phyloP scores from a whole-genome alignment of 1,284 basidiomycete species.

The Ceratorhiza oryzae-sativae region DNA sequence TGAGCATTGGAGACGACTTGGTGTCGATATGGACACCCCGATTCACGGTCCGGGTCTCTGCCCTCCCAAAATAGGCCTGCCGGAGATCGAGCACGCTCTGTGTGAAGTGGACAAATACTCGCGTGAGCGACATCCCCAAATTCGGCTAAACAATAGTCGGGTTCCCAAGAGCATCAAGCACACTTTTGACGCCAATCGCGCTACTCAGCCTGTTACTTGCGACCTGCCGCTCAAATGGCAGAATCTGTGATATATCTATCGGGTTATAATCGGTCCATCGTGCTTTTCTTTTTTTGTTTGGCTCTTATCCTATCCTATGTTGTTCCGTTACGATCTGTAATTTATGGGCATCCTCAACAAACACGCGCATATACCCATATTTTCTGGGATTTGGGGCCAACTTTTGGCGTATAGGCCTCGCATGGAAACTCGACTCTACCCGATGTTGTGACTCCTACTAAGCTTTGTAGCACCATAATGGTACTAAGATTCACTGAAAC shows the following conservation, averaged over 20 bases:
- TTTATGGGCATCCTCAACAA: too few relatives aligned
- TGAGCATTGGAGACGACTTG: conserved; percentile 60
- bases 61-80: conserved; percentile 47
- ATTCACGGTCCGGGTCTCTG: conserved; percentile 49
- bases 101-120: conserved; percentile 74
- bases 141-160: conserved; percentile 42
- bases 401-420: too few relatives aligned
- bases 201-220: neutral
- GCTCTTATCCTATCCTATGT: neutral
- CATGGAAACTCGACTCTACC: too few relatives aligned
- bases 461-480: too few relatives aligned
- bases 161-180: conserved; percentile 29
- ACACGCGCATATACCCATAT: too few relatives aligned
- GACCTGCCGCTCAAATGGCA: neutral
- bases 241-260: neutral
- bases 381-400: too few relatives aligned
- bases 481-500: too few relatives aligned
- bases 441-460: too few relatives aligned
- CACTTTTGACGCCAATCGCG: conserved; percentile 14
- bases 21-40: conserved; percentile 48
- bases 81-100: conserved; percentile 67
- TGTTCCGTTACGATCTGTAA: neutral
- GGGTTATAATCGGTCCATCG: neutral
- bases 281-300: neutral
- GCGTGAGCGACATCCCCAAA: conserved; percentile 55